Evolutionary conservation across 768 basidiomycete species (phyloP).

Genomic region (Tulasnella sp.): DNA sequence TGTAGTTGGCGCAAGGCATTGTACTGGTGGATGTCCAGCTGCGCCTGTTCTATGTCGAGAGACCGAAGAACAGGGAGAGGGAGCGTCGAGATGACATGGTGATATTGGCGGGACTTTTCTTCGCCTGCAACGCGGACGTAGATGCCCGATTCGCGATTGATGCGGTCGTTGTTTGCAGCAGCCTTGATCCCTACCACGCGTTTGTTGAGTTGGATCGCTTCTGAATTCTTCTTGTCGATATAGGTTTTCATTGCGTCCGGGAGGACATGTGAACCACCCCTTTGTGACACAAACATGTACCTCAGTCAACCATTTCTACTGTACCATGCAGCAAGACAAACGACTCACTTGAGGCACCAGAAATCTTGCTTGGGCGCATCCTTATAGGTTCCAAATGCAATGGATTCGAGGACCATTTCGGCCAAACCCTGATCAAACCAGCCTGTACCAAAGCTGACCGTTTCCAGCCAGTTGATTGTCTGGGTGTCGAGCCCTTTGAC

Average conservation of each 20-base stretch:
- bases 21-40: constrained; percentile 30
- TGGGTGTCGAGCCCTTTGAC: not conserved
- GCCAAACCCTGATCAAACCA: constrained; percentile 7
- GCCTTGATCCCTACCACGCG: not conserved
- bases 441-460: not conserved
- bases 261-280: not conserved
- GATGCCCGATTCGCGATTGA: not conserved
- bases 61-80: constrained; percentile 31
- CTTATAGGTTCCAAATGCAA: not conserved
- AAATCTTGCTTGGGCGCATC: not conserved
- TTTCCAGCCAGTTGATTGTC: constrained; percentile 16
- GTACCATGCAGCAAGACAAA: not conserved
- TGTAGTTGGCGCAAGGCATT: constrained; percentile 32
- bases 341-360: not conserved
- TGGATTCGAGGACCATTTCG: constrained; percentile 11
- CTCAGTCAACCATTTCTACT: not conserved
- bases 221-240: not conserved
- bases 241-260: not conserved
- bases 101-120: not conserved
- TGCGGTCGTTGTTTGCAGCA: not conserved
- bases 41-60: constrained; percentile 25
- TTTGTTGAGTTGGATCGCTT: not conserved
- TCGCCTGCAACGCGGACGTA: not conserved
- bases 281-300: not conserved
- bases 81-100: constrained; percentile 32